Evolutionary conservation across 768 basidiomycete genomes (phyloP).

Genomic region (Scleroderma citrinum): DNA sequence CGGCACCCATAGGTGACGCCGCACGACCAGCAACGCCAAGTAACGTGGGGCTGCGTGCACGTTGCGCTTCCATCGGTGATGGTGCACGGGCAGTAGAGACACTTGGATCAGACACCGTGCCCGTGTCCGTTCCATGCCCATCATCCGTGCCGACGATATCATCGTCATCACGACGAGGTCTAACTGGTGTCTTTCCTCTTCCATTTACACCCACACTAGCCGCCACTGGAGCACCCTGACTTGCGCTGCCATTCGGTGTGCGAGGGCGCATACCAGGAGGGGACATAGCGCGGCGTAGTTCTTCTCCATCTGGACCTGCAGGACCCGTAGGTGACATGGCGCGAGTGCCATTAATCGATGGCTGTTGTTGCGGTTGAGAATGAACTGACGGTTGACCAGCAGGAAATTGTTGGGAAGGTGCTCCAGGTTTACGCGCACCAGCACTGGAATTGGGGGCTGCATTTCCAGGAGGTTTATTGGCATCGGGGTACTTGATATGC

Average conservation of each 20-base stretch:
- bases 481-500: constrained; percentile 91
- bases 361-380: constrained; percentile 20
- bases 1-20: constrained; percentile 48
- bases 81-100: constrained; percentile 37
- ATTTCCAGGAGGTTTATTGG: constrained; percentile 36
- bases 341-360: constrained; percentile 37
- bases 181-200: constrained; percentile 48
- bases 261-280: constrained; percentile 47
- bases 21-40: constrained; percentile 42
- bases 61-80: constrained; percentile 46
- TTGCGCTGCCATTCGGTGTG: constrained; percentile 27
- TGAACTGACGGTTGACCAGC: constrained; percentile 26
- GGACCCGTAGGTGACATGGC: constrained; percentile 60
- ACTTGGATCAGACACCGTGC: constrained; percentile 34
- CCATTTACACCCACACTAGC: constrained; percentile 24
- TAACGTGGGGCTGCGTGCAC: constrained; percentile 57
- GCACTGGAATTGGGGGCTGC: constrained; percentile 12
- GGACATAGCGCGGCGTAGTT: constrained; percentile 61
- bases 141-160: constrained; percentile 42
- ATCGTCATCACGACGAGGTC: constrained; percentile 42
- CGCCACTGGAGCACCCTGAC: constrained; percentile 8
- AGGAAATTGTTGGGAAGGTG: constrained; percentile 25
- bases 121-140: constrained; percentile 43
- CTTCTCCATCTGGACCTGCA: constrained; percentile 43
- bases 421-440: constrained; percentile 41